These are phyloP conservation scores for Cercospora citrullina DNA, from an alignment of 2,329 filamentous ascomycete genomes.

Conservation along the genomic window DNA sequence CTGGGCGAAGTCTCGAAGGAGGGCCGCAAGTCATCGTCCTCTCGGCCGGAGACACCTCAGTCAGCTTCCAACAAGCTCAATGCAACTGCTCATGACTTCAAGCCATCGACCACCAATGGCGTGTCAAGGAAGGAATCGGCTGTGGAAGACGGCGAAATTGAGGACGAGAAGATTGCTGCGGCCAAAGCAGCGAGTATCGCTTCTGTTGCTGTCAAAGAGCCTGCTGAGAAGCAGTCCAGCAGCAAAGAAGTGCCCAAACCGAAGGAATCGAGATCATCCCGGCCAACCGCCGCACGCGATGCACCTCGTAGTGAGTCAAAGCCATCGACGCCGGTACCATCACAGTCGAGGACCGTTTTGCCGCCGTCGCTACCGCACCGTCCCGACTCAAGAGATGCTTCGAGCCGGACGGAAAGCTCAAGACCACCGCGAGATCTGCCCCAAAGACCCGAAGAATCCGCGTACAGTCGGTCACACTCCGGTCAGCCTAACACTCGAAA, in stretches of 20 bases:
- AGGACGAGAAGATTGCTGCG: slow-evolving; percentile 54
- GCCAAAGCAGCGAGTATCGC: slow-evolving; percentile 29
- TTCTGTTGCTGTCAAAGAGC: slow-evolving; percentile 8
- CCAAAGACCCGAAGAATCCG: slow-evolving; percentile 25
- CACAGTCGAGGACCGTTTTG: slow-evolving; percentile 20
- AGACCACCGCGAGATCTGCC: slow-evolving; percentile 51
- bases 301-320: slow-evolving; percentile 22
- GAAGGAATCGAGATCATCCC: not conserved
- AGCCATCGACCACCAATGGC: slow-evolving; percentile 47
- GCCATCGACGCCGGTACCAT: slow-evolving; percentile 28
- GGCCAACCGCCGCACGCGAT: slow-evolving; percentile 15
- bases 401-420: slow-evolving; percentile 32
- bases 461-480: slow-evolving; percentile 20
- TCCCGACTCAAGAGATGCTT: slow-evolving; percentile 38
- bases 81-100: slow-evolving; percentile 65
- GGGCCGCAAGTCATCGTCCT: slow-evolving; percentile 32
- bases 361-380: slow-evolving; percentile 32
- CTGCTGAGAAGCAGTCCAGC: not conserved
- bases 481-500: slow-evolving; percentile 5
- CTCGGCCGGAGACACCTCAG: slow-evolving; percentile 45
- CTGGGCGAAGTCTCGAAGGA: slow-evolving; percentile 35
- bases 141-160: slow-evolving; percentile 70
- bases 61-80: slow-evolving; percentile 47
- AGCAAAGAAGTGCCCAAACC: slow-evolving; percentile 10
- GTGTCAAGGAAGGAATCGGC: slow-evolving; percentile 36